Percentiles rank a stretch among this genome's conserved stretches.
phyloP scores from a whole-genome alignment of 1,284 basidiomycete species.

The Ustilago shanxiensis region DNA sequence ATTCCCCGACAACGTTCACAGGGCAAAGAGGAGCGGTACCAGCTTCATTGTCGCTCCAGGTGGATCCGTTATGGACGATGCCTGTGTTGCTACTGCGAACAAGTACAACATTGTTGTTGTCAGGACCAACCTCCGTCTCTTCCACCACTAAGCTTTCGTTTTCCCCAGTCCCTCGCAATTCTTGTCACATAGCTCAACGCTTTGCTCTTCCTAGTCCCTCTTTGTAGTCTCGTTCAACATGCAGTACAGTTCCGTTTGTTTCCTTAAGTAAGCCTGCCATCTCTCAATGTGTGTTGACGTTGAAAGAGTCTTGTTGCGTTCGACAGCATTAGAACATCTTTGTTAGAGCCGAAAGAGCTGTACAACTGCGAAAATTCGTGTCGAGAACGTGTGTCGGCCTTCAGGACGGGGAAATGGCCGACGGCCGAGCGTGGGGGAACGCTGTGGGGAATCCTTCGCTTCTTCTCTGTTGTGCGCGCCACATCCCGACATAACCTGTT shows the following conservation, averaged over 20 bases:
- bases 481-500: not conserved
- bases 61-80: conserved; percentile 94
- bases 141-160: conserved; percentile 64
- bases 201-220: not conserved
- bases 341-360: not conserved
- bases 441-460: not conserved
- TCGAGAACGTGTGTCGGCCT: not conserved
- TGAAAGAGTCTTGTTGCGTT: too few relatives aligned
- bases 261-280: too few relatives aligned
- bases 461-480: not conserved
- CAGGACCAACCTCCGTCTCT: conserved; percentile 66
- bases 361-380: not conserved
- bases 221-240: conserved; percentile 8
- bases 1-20: conserved; percentile 97
- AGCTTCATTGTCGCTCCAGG: conserved; percentile 92
- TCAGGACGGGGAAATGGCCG: not conserved
- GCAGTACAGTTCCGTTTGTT: not conserved
- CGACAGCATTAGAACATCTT: not conserved
- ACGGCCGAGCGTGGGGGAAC: not conserved
- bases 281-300: too few relatives aligned
- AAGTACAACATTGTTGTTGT: conserved; percentile 67
- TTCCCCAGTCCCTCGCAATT: conserved; percentile 1
- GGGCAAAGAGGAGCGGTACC: conserved; percentile 90
- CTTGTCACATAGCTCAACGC: conserved; percentile 8
- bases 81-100: conserved; percentile 66